phyloP scores from a whole-genome alignment of 805 yeast species.

The Pichia gijzeniarum region DNA sequence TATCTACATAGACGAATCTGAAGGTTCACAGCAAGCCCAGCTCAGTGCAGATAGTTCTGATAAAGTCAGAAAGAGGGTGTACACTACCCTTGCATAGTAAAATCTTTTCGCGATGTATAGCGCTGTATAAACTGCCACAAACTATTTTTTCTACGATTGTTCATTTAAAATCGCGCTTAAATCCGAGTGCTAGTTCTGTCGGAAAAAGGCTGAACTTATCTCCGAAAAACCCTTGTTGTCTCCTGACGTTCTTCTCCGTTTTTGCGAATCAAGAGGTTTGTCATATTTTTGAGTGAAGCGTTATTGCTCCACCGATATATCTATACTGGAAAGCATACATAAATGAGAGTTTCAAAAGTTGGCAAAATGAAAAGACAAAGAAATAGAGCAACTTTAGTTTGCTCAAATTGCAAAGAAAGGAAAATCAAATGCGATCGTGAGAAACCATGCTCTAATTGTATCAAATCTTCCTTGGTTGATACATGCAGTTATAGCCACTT shows the following conservation, averaged over 20 bases:
- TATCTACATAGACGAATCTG: conserved; percentile 59
- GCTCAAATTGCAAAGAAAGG: conserved; percentile 12
- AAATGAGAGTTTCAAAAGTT: not conserved
- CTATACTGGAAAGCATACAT: no score
- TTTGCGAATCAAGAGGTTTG: no score
- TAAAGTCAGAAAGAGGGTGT: conserved; percentile 65
- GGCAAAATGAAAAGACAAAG: conserved; percentile 3
- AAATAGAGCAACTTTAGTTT: conserved; percentile 12
- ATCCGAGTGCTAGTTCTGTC: no score
- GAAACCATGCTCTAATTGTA: conserved; percentile 14
- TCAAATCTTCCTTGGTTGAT: conserved; percentile 2
- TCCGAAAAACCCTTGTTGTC: no score
- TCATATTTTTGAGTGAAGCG: no score
- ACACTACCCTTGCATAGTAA: conserved; percentile 29
- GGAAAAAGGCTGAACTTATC: no score
- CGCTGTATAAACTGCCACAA: no score
- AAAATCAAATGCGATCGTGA: conserved; percentile 17
- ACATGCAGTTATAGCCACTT: conserved; percentile 7
- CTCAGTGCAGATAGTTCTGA: conserved; percentile 23
- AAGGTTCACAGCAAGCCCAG: conserved; percentile 38
- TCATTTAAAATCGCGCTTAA: no score
- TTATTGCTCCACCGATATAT: no score
- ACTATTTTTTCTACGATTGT: no score
- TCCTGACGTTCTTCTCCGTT: no score
- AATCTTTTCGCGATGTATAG: no score